Conservation (phyloP, 257 asterid species). For the Capsicum rhomboideum region DNA sequence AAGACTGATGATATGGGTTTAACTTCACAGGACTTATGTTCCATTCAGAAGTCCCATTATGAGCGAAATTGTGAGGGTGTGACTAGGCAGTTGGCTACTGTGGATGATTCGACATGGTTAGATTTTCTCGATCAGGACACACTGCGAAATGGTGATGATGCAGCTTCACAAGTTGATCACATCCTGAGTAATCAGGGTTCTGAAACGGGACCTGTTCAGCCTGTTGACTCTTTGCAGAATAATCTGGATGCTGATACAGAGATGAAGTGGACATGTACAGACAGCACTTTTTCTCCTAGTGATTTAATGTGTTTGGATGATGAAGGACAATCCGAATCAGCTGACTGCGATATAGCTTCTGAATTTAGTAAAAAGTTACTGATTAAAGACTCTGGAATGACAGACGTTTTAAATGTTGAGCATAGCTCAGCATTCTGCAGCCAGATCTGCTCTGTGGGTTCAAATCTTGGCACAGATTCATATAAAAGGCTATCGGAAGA, state of each 20-base stretch:
- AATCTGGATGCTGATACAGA: conserved; percentile 14
- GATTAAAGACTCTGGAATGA: conserved; percentile 3
- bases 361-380: conserved; percentile 15
- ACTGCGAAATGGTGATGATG: conserved; percentile 13
- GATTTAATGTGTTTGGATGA: conserved; percentile 15
- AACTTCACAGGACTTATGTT: conserved; percentile 22
- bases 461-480: conserved; percentile 17
- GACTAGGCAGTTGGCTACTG: conserved; percentile 1
- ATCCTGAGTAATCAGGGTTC: conserved; percentile 18
- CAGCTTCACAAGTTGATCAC: conserved; percentile 26
- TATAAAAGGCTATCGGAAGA: conserved; percentile 23
- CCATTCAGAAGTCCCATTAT: conserved; percentile 15
- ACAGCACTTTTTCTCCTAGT: conserved; percentile 12
- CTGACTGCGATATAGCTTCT: conserved; percentile 13
- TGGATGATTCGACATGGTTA: conserved; percentile 44
- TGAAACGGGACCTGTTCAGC: conserved; percentile 25
- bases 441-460: conserved; percentile 19
- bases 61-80: conserved; percentile 12
- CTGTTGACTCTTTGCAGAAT: conserved; percentile 14
- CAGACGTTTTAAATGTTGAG: conserved; percentile 17
- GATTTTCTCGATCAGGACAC: conserved; percentile 39
- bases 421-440: conserved; percentile 23
- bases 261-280: conserved; percentile 10
- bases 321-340: conserved; percentile 20
- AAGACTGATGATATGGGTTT: conserved; percentile 40